Evolutionary conservation across 2,329 filamentous ascomycete species (phyloP), one percentile per base, ranked within the genome.

Genomic region (Ascocoryne sarcoides): DNA sequence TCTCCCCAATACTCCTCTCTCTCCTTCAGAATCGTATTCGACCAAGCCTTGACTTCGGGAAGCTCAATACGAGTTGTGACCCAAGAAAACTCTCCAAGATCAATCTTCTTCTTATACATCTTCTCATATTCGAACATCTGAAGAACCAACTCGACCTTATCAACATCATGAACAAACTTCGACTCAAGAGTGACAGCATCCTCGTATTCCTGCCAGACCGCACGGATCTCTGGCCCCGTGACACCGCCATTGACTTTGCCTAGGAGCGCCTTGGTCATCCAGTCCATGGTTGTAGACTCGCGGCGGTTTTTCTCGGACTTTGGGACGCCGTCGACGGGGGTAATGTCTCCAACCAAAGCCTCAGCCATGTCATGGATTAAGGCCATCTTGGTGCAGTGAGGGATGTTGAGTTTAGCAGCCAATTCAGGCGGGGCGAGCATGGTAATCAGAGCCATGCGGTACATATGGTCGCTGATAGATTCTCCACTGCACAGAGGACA

Each of bases 41-140:
- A 83, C 90, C 90, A 96, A 10, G 67, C 74, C 65, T 80, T 77
- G 51, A 88, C 83, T 66, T 95, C 90, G 0, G 78, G 75, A 49
- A 93, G 69, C 40, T 73, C 70, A 51, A 96, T 82, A 53, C 75
- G 77, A 34, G 67, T 71, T 7, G 84, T 76, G 2, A 95, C 92
- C 58, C 83, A 82, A 1, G 78, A 75, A 53, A 98, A 96, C 66
- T 98, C 92, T 38, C 82, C 77, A 37, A 98, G 66, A 61, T 96
- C 87, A 29, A 87, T 62, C 48, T 67, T 64, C 19, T 76, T 76
- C 40, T 79, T 65, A 36, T 76, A 70, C 10, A 71, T 66, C 54
- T 83, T 81, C 73, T 98, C 92, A 58, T 98, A 98, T 63, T 98
- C 92, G 20, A 94, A 69, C 84, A 95, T 95, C 68, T 98, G 92